Evolutionary conservation across 306 rosid genomes (phyloP).

Genomic region (Spatholobus suberectus): DNA sequence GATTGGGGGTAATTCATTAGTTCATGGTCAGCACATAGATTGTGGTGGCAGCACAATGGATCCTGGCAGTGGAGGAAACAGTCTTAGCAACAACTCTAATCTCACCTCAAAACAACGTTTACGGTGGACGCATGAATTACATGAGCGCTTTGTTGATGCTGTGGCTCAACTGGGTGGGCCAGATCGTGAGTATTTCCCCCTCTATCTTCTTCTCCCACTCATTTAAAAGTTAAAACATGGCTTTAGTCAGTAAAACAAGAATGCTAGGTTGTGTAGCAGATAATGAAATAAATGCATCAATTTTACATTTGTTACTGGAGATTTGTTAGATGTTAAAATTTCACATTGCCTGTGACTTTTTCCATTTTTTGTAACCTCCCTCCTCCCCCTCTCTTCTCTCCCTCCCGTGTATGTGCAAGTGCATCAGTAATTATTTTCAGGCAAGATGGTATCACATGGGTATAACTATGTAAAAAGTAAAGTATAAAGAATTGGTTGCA

Average conservation of each 20-base stretch:
- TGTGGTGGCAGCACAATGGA: constrained; percentile 74
- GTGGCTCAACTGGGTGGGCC: constrained; percentile 99
- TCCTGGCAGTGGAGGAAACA: constrained; percentile 67
- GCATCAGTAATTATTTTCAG: background rate
- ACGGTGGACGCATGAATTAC: constrained; percentile 97
- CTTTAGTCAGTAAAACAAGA: constrained; percentile 22
- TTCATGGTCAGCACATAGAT: constrained; percentile 63
- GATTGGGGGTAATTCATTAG: constrained; percentile 57
- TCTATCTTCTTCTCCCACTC: background rate
- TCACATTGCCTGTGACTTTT: background rate
- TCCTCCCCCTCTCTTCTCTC: background rate
- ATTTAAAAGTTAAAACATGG: background rate
- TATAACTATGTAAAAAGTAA: constrained; percentile 5
- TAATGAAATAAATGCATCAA: background rate
- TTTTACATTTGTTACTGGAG: constrained; percentile 17
- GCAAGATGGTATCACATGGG: background rate
- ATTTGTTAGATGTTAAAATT: background rate
- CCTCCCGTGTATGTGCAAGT: background rate
- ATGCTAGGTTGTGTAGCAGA: background rate
- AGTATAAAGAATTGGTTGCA: background rate
- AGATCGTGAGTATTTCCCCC: constrained; percentile 81
- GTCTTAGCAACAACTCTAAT: constrained; percentile 62
- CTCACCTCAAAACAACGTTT: constrained; percentile 85
- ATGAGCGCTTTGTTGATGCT: constrained; percentile 95
- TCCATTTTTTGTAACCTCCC: background rate